A percentile compares a stretch with the other conserved stretches of the same genome.
These are phyloP conservation scores for Monosporozyma unispora DNA, from an alignment of 805 yeast genomes.

Conservation along the genomic window DNA sequence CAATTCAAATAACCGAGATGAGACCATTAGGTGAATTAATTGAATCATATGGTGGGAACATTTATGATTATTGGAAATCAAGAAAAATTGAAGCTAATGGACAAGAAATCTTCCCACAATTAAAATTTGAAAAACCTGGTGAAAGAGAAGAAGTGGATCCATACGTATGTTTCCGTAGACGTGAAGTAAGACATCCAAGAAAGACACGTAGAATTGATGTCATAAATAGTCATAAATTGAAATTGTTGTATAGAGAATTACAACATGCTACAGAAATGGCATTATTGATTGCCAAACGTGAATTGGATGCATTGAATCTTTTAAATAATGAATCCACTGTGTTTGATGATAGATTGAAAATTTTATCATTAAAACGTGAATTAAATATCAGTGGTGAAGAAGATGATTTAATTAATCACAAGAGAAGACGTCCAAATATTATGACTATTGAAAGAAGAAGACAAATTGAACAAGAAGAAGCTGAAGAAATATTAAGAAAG, in stretches of 20 bases:
- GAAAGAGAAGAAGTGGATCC: conserved; percentile 93
- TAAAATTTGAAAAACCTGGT: conserved; percentile 78
- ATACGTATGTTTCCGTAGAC: conserved; percentile 87
- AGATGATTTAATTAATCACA: conserved; percentile 70
- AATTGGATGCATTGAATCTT: conserved; percentile 37
- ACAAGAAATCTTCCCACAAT: conserved; percentile 56
- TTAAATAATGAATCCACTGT: conserved; percentile 55
- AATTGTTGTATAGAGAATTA: conserved; percentile 65
- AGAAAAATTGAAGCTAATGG: conserved; percentile 69
- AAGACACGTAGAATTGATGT: conserved; percentile 93
- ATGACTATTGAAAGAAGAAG: conserved; percentile 17
- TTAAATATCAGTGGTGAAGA: conserved; percentile 77
- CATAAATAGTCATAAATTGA: conserved; percentile 76
- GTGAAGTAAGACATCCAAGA: conserved; percentile 91
- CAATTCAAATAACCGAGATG: conserved; percentile 28
- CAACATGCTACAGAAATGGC: conserved; percentile 65
- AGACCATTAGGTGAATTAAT: conserved; percentile 43
- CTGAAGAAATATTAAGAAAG: conserved; percentile 6
- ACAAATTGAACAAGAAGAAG: conserved; percentile 11
- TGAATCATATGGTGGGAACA: conserved; percentile 49
- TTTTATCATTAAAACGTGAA: conserved; percentile 65
- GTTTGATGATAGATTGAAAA: conserved; percentile 62
- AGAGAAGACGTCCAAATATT: conserved; percentile 39
- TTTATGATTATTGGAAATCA: conserved; percentile 75
- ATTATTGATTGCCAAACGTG: conserved; percentile 61